A percentile compares a stretch with the other conserved stretches of the same genome.
Evolutionary conservation across 225 moss, liverwort and hornwort genomes (phyloP).

Genomic region (Marchantia polymorpha): DNA sequence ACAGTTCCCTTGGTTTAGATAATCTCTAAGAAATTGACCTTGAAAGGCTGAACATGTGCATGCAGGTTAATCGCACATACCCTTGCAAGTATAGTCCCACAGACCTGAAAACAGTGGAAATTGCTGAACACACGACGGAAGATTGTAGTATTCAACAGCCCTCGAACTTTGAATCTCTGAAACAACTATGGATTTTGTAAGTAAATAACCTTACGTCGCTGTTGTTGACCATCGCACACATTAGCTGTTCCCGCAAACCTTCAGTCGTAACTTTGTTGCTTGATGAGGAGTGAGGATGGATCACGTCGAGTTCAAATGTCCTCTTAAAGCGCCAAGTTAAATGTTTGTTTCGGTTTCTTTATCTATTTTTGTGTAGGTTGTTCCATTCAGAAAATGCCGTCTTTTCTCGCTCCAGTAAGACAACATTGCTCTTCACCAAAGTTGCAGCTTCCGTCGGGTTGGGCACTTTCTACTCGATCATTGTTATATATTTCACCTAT

Average conservation of each 20-base stretch:
- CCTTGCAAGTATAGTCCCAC: slow-evolving; percentile 52
- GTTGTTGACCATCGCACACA: too few species aligned
- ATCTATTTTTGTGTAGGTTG: slow-evolving; percentile 39
- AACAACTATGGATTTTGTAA: slow-evolving; percentile 49
- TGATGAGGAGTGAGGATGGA: too few species aligned
- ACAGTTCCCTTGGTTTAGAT: neutral
- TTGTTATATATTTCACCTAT: slow-evolving; percentile 45
- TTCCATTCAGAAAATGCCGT: slow-evolving; percentile 35
- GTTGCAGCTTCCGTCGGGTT: slow-evolving; percentile 44
- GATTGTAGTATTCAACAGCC: slow-evolving; percentile 40
- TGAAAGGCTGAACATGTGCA: neutral
- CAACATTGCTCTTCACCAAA: slow-evolving; percentile 37
- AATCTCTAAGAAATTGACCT: neutral
- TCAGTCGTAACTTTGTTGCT: too few species aligned
- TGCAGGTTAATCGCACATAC: slow-evolving; percentile 55
- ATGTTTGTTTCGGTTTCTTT: neutral
- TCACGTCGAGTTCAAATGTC: too few species aligned
- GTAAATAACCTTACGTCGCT: slow-evolving; percentile 6
- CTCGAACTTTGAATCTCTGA: slow-evolving; percentile 27
- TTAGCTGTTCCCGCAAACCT: too few species aligned
- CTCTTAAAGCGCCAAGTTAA: neutral
- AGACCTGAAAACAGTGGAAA: slow-evolving; percentile 44
- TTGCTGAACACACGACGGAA: slow-evolving; percentile 31
- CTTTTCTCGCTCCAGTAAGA: slow-evolving; percentile 35
- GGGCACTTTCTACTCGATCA: slow-evolving; percentile 51